phyloP scores from a whole-genome alignment of 306 rosid genomes.

The Castanea crenata region DNA sequence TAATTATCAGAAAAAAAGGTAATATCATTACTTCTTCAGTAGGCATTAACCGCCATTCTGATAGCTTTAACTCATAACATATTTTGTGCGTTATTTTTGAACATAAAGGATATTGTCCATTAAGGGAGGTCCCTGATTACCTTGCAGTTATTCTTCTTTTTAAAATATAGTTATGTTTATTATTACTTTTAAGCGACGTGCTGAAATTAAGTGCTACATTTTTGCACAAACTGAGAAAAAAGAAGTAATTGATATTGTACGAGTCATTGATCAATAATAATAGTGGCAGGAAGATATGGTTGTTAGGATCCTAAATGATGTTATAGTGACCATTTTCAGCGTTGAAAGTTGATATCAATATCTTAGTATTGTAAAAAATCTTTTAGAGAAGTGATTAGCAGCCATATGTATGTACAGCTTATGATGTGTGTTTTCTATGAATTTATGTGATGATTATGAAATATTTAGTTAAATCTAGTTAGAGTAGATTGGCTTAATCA shows the following conservation, averaged over 20 bases:
- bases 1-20: not conserved
- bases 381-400: not conserved
- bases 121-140: not conserved
- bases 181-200: not conserved
- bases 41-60: not conserved
- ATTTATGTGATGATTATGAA: not conserved
- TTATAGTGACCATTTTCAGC: not conserved
- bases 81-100: not conserved
- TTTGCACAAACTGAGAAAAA: not conserved
- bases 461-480: not conserved
- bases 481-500: not conserved
- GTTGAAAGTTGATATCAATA: not conserved
- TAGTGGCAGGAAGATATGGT: not conserved
- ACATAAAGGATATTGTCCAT: not conserved
- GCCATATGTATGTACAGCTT: not conserved
- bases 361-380: not conserved
- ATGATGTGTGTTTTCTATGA: not conserved
- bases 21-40: not conserved
- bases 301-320: not conserved
- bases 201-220: not conserved
- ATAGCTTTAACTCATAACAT: not conserved
- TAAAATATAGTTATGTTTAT: not conserved
- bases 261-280: not conserved
- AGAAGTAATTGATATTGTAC: not conserved
- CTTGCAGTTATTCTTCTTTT: not conserved